phyloP scores from a whole-genome alignment of 129 eudicot species.

The Apium graveolens region DNA sequence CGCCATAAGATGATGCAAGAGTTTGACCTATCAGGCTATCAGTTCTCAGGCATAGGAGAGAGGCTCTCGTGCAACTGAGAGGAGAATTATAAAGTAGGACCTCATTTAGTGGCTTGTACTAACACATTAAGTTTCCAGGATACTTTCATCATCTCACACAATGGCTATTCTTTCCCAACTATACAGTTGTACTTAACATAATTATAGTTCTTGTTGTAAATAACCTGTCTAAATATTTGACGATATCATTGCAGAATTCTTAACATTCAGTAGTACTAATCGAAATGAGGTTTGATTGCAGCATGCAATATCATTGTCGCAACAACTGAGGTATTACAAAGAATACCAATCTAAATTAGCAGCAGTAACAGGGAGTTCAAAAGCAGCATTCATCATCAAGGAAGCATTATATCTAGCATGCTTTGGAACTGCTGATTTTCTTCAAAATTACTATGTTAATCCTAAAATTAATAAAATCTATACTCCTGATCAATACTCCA shows the following conservation, averaged over 20 bases:
- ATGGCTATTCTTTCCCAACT: too few relatives aligned
- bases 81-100: too few relatives aligned
- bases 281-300: slow-evolving; percentile 33
- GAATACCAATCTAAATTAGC: slow-evolving; percentile 51
- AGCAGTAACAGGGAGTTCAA: slow-evolving; percentile 45
- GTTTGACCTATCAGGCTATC: not conserved
- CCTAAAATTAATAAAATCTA: slow-evolving; percentile 46
- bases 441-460: slow-evolving; percentile 59
- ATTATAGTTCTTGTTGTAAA: too few relatives aligned
- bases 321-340: slow-evolving; percentile 45
- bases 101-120: too few relatives aligned
- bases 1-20: not conserved
- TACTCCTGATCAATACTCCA: slow-evolving; percentile 51
- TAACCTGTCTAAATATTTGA: too few relatives aligned
- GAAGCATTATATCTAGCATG: slow-evolving; percentile 44
- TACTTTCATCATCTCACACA: too few relatives aligned
- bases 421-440: slow-evolving; percentile 54
- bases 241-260: slow-evolving; percentile 17
- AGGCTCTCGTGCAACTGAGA: not conserved
- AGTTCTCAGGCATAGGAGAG: not conserved
- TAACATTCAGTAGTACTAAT: slow-evolving; percentile 3
- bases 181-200: too few relatives aligned
- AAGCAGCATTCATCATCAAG: slow-evolving; percentile 47
- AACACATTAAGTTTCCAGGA: too few relatives aligned
- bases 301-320: slow-evolving; percentile 62